Evolutionary conservation across 2,329 filamentous ascomycete species (phyloP).

Genomic region (Oidium heveae): DNA sequence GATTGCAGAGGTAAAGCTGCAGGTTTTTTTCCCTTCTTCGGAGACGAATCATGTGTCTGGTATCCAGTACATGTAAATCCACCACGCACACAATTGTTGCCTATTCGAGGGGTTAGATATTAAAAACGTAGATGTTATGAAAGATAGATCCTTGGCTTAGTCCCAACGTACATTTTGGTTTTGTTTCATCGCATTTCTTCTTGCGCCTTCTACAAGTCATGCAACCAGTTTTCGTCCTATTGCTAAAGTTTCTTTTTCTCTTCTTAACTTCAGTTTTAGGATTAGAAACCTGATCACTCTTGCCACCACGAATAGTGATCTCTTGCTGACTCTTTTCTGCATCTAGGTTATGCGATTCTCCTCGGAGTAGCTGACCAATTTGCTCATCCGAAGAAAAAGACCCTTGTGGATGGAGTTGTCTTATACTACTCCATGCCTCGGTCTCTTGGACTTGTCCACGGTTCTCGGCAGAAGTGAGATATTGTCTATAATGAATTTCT

Average conservation of each 20-base stretch:
- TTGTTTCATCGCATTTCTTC: conserved; percentile 93
- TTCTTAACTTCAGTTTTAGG: conserved; percentile 33
- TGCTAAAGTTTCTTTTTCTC: conserved; percentile 65
- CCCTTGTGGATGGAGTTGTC: conserved; percentile 19
- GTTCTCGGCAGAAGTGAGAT: conserved; percentile 7
- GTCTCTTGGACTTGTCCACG: conserved; percentile 5
- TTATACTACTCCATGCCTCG: conserved; percentile 9
- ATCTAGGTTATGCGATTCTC: conserved; percentile 19
- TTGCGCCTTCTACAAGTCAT: conserved; percentile 78
- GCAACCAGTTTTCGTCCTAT: conserved; percentile 86
- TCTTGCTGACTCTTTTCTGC: conserved; percentile 14
- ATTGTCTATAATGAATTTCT: conserved; percentile 10
- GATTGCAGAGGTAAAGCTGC: conserved; percentile 54
- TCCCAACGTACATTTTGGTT: conserved; percentile 56
- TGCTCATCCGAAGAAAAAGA: conserved; percentile 23
- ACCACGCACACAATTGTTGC: conserved; percentile 72
- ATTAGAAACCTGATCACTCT: conserved; percentile 13
- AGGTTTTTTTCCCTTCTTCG: conserved; percentile 48
- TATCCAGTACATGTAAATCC: conserved; percentile 86
- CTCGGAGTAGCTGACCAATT: conserved; percentile 25
- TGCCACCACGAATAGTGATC: conserved; percentile 16
- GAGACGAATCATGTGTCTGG: conserved; percentile 51
- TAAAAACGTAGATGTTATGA: conserved; percentile 1
- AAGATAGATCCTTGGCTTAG: not conserved
- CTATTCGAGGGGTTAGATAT: conserved; percentile 18